Conservation (phyloP, 2,329 filamentous ascomycete genomes). For the Verticillium zaregamsianum region DNA sequence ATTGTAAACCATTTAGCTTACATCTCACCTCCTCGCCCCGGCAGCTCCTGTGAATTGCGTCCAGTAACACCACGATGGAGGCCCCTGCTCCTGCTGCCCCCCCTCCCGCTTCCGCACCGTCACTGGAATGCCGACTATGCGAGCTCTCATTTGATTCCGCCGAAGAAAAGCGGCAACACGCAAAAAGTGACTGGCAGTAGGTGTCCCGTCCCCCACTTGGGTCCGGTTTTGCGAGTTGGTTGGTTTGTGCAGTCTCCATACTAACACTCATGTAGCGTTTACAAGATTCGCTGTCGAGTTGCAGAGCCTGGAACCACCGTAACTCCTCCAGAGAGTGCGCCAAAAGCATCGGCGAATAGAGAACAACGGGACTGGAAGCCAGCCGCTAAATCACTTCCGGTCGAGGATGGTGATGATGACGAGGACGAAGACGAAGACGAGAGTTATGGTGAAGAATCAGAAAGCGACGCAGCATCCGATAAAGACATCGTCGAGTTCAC, state of each 20-base stretch:
- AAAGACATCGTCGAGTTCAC: constrained; percentile 15
- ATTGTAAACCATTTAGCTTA: no score
- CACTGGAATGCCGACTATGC: neutral
- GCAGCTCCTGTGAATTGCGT: no score
- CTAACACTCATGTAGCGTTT: neutral
- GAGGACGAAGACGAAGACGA: neutral
- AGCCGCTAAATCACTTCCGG: neutral
- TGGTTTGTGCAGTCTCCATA: neutral
- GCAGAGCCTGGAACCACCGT: neutral
- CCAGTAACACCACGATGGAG: no score
- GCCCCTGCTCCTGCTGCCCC: no score
- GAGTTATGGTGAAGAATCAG: neutral
- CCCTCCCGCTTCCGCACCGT: no score
- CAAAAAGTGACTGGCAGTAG: neutral
- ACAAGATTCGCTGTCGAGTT: neutral
- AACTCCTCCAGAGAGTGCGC: neutral
- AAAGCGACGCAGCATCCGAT: neutral
- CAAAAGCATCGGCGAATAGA: neutral
- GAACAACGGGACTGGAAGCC: neutral
- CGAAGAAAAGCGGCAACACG: neutral
- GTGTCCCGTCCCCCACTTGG: neutral
- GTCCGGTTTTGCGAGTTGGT: neutral
- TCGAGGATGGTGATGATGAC: no score
- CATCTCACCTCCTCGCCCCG: no score
- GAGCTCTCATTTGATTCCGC: neutral